These are phyloP conservation scores for Arabidopsis suecica DNA, from an alignment of 345 rosid genomes.

Conservation along the genomic window DNA sequence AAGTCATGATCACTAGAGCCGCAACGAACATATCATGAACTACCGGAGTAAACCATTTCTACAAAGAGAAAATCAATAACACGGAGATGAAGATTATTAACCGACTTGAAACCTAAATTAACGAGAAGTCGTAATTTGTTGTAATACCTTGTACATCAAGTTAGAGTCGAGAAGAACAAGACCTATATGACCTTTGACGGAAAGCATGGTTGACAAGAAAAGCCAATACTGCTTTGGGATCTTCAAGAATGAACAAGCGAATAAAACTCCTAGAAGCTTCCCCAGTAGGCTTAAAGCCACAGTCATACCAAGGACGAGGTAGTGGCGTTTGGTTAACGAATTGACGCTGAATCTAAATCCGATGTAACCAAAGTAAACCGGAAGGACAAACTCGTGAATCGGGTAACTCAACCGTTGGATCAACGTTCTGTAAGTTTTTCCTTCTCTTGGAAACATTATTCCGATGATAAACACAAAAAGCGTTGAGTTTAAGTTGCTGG, in stretches of 20 bases:
- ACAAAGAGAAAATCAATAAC: constrained; percentile 17
- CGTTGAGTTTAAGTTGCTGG: constrained; percentile 50
- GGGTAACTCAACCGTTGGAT: constrained; percentile 62
- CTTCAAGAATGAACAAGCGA: constrained; percentile 56
- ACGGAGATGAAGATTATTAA: not conserved
- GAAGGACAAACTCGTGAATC: constrained; percentile 77
- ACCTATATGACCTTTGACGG: constrained; percentile 74
- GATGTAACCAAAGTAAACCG: constrained; percentile 77
- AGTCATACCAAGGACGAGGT: constrained; percentile 42
- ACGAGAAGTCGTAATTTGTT: not conserved
- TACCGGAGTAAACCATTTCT: constrained; percentile 50
- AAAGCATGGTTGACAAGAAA: constrained; percentile 60
- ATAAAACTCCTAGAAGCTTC: constrained; percentile 67
- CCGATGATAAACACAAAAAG: constrained; percentile 65
- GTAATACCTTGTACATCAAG: constrained; percentile 32
- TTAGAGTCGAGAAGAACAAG: constrained; percentile 51
- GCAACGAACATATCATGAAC: constrained; percentile 43
- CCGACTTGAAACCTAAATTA: not conserved
- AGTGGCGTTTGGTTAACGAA: constrained; percentile 31
- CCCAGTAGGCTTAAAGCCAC: constrained; percentile 53
- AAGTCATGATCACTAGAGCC: constrained; percentile 56
- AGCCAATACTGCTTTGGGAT: constrained; percentile 62
- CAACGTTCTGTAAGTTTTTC: constrained; percentile 77
- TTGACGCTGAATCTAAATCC: constrained; percentile 68
- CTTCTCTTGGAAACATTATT: constrained; percentile 76